Conservation (phyloP, 1,139 yeast species). For the Zygosaccharomyces pseudobailii region DNA sequence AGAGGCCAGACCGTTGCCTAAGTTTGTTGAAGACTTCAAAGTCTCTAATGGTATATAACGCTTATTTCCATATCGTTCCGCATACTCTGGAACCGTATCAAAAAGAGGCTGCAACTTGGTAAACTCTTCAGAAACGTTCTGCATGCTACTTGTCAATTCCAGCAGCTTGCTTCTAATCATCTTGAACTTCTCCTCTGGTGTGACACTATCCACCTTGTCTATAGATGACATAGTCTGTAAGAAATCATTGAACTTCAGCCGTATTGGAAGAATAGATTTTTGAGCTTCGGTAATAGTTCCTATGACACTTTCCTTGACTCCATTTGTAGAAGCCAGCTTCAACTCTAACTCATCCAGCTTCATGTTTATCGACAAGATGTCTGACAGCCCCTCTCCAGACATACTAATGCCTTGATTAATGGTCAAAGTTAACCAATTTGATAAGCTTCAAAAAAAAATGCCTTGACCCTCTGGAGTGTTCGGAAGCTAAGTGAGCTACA, state of each 20-base stretch:
- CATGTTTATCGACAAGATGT: conserved; percentile 10
- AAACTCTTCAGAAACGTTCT: conserved; percentile 24
- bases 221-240: conserved; percentile 24
- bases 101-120: conserved; percentile 26
- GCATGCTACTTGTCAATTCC: conserved; percentile 22
- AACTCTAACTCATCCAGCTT: conserved; percentile 21
- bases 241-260: conserved; percentile 29
- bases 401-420: background rate
- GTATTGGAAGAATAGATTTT: conserved; percentile 25
- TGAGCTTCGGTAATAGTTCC: conserved; percentile 16
- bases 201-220: conserved; percentile 14
- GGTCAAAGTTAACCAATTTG: background rate
- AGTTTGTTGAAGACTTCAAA: conserved; percentile 8
- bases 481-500: too few relatives aligned
- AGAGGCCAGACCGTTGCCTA: background rate
- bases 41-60: conserved; percentile 28
- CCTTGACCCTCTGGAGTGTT: too few relatives aligned
- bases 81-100: conserved; percentile 24
- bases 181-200: conserved; percentile 23
- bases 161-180: conserved; percentile 21
- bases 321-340: conserved; percentile 13
- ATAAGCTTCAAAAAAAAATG: too few relatives aligned
- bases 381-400: conserved; percentile 10
- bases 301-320: conserved; percentile 12
- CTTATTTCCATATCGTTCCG: conserved; percentile 19